phyloP scores from a whole-genome alignment of 345 rosid genomes.

The Hypericum perforatum region DNA sequence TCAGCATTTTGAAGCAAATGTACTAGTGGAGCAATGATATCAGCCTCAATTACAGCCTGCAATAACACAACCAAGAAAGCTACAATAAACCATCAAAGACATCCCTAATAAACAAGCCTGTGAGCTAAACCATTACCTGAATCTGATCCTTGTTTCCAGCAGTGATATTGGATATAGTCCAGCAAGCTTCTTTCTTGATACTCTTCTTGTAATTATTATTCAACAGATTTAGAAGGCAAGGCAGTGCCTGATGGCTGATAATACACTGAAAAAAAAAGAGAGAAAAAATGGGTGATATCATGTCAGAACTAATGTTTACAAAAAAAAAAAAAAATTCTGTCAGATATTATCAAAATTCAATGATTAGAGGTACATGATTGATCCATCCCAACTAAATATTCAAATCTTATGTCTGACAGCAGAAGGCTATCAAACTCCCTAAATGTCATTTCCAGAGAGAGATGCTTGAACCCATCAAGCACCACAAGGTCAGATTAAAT shows the following conservation, averaged over 20 bases:
- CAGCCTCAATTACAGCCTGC: conserved; percentile 68
- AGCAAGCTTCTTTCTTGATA: conserved; percentile 82
- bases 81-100: neutral
- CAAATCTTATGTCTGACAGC: too few relatives aligned
- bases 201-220: conserved; percentile 73
- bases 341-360: too few relatives aligned
- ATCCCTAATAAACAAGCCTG: neutral
- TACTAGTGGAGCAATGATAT: conserved; percentile 60
- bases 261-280: conserved; percentile 42
- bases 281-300: neutral
- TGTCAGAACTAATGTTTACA: too few relatives aligned
- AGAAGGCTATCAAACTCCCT: too few relatives aligned
- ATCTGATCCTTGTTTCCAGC: conserved; percentile 73
- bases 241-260: conserved; percentile 60
- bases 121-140: conserved; percentile 38
- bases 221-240: conserved; percentile 57
- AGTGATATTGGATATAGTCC: conserved; percentile 89
- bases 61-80: neutral
- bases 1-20: conserved; percentile 71
- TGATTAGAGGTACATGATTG: too few relatives aligned
- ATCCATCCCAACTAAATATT: too few relatives aligned
- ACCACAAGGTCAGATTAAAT: neutral
- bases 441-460: too few relatives aligned
- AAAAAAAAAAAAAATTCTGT: too few relatives aligned
- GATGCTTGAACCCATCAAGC: too few relatives aligned